Percentiles rank a stretch among this genome's conserved stretches.
Evolutionary conservation across 345 rosid genomes (phyloP).

Genomic region (Eucalyptus curtisii): DNA sequence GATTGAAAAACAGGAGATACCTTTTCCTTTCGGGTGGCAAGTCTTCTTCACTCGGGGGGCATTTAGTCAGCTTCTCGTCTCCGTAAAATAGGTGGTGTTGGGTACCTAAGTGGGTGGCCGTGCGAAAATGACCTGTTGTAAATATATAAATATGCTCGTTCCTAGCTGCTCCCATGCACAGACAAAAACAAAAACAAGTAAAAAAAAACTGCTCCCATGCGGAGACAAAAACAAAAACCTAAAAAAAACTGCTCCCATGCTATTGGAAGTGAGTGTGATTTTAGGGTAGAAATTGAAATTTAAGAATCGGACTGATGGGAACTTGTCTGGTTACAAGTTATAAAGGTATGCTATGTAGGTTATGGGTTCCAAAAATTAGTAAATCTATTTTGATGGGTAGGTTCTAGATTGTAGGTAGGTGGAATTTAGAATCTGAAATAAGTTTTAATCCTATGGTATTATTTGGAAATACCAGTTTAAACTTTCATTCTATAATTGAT

Average conservation of each 20-base stretch:
- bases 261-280: too few relatives aligned
- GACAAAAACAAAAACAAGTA: not conserved
- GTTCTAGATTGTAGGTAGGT: too few relatives aligned
- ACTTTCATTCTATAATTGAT: too few relatives aligned
- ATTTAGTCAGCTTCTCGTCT: not conserved
- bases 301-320: too few relatives aligned
- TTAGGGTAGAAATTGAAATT: accelerated
- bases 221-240: too few relatives aligned
- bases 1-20: not conserved
- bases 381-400: too few relatives aligned
- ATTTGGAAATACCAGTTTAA: too few relatives aligned
- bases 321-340: too few relatives aligned
- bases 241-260: too few relatives aligned
- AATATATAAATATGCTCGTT: not conserved
- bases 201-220: not conserved
- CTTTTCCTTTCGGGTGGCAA: not conserved
- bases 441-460: too few relatives aligned
- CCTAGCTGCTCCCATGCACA: not conserved
- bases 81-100: not conserved
- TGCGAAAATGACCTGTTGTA: not conserved
- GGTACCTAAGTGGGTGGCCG: not conserved
- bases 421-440: accelerated
- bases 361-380: too few relatives aligned
- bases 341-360: too few relatives aligned
- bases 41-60: not conserved